A percentile compares a stretch with the other conserved stretches of the same genome.
Evolutionary conservation across 2,329 filamentous ascomycete genomes (phyloP).

Genomic region (Fusarium nanum): DNA sequence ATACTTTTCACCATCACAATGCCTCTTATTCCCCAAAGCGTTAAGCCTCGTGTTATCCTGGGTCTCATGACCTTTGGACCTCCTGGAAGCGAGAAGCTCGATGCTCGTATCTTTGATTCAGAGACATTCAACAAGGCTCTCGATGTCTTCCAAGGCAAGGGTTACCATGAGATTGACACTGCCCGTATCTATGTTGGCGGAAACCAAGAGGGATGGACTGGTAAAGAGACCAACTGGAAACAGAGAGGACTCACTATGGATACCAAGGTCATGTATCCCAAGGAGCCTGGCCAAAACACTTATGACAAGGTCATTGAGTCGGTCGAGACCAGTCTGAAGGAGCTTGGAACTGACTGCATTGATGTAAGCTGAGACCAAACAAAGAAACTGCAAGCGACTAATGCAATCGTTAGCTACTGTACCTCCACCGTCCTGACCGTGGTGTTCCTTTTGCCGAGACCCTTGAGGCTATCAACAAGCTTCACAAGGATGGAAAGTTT

Average conservation of each 20-base stretch:
- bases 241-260: conserved; percentile 81
- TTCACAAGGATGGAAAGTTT: conserved; percentile 90
- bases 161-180: conserved; percentile 88
- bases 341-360: conserved; percentile 77
- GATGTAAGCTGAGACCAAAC: conserved; percentile 63
- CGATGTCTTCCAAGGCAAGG: conserved; percentile 79
- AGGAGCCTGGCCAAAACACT: conserved; percentile 67
- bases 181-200: conserved; percentile 79
- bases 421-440: conserved; percentile 62
- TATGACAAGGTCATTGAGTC: conserved; percentile 72
- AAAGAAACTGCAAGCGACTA: conserved; percentile 3
- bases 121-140: conserved; percentile 77
- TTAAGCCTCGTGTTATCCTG: conserved; percentile 78
- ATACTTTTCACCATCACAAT: conserved; percentile 49
- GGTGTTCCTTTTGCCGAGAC: conserved; percentile 82
- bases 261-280: conserved; percentile 79
- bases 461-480: conserved; percentile 78
- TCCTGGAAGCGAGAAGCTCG: conserved; percentile 60
- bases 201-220: conserved; percentile 82
- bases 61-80: conserved; percentile 89
- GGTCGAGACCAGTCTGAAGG: conserved; percentile 75
- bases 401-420: conserved; percentile 49
- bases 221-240: conserved; percentile 76
- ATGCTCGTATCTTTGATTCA: conserved; percentile 76
- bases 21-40: conserved; percentile 58